Evolutionary conservation across 2,329 filamentous ascomycete genomes (phyloP).

Genomic region (Colletotrichum sp.): DNA sequence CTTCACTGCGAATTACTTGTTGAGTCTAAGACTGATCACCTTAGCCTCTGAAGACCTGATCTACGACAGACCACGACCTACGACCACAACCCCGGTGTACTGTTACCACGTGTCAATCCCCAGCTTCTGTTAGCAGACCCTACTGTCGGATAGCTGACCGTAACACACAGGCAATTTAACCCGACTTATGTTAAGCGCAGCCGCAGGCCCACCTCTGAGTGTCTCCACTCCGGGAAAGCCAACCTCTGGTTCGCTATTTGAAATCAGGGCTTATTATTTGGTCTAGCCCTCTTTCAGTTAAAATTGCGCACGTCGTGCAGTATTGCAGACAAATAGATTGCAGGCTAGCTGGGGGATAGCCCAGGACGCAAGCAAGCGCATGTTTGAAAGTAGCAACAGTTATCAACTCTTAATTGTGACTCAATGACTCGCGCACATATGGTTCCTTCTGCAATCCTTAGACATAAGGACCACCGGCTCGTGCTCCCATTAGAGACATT

Average conservation of each 20-base stretch:
- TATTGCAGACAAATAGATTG: background rate
- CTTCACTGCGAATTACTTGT: no score
- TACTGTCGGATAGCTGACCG: no score
- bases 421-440: background rate
- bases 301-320: background rate
- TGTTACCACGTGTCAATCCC: no score
- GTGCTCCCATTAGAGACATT: fast-evolving
- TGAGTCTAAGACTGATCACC: no score
- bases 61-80: no score
- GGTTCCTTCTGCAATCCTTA: background rate
- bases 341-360: background rate
- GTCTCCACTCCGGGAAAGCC: background rate
- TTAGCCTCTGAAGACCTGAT: no score
- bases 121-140: no score
- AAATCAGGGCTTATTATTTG: background rate
- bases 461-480: background rate
- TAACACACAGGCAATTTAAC: no score
- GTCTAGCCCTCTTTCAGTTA: background rate
- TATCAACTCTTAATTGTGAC: background rate
- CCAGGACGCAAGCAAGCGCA: background rate
- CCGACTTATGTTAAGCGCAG: constrained; percentile 3
- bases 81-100: no score
- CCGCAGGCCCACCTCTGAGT: background rate
- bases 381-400: background rate
- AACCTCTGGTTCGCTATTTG: background rate